phyloP scores from a whole-genome alignment of 2,329 filamentous ascomycete species.

The Aspergillus aculeatus region DNA sequence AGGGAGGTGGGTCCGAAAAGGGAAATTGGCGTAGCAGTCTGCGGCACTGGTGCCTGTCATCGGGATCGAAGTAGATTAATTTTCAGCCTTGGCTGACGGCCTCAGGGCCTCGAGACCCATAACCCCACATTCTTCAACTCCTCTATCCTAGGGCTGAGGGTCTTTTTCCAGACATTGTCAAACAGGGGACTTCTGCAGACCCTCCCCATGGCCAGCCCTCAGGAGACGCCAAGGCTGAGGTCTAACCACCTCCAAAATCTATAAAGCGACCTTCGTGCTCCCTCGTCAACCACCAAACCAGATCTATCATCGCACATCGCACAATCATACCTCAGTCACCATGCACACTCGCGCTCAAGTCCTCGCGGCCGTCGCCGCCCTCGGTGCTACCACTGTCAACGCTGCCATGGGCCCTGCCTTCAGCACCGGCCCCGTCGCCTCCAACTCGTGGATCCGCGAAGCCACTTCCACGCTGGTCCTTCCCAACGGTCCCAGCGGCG shows the following conservation, averaged over 20 bases:
- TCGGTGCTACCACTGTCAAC: slow-evolving; percentile 15
- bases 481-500: slow-evolving; percentile 39
- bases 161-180: not conserved
- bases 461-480: slow-evolving; percentile 47
- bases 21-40: slow-evolving; percentile 1
- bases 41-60: slow-evolving; percentile 1
- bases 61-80: not conserved
- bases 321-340: too few species aligned
- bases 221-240: not conserved
- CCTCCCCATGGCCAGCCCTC: not conserved
- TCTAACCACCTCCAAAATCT: not conserved
- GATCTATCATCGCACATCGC: slow-evolving; percentile 2
- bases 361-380: slow-evolving; percentile 19
- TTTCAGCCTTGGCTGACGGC: not conserved
- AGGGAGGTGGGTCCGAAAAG: not conserved
- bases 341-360: slow-evolving; percentile 18
- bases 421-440: slow-evolving; percentile 46
- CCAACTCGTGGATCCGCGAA: slow-evolving; percentile 45
- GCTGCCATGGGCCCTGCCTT: slow-evolving; percentile 39
- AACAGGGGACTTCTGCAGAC: not conserved
- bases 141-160: not conserved
- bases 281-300: not conserved
- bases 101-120: not conserved
- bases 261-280: not conserved
- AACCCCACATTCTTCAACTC: not conserved